Conservation (phyloP, 2,329 filamentous ascomycete genomes). For the Fusarium camptoceras region DNA sequence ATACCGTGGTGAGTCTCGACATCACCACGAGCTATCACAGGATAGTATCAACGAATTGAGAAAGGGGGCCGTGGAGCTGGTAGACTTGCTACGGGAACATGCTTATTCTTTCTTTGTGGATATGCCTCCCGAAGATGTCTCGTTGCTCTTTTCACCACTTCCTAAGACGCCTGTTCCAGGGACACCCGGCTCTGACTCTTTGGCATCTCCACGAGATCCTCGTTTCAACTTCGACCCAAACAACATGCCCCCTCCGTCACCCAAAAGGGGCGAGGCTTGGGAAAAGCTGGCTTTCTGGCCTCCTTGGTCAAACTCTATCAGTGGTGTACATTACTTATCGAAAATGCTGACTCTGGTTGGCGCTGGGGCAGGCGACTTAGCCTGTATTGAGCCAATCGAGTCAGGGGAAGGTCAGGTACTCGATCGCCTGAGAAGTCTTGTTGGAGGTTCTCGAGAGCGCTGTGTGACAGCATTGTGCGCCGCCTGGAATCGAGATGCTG, state of each 20-base stretch:
- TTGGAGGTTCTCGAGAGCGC: slow-evolving; percentile 83
- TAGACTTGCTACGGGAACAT: slow-evolving; percentile 83
- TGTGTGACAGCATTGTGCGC: slow-evolving; percentile 87
- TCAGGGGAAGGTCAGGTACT: slow-evolving; percentile 66
- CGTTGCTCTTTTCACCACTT: slow-evolving; percentile 84
- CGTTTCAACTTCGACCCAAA: slow-evolving; percentile 84
- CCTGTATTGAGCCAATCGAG: slow-evolving; percentile 75
- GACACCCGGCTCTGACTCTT: slow-evolving; percentile 48
- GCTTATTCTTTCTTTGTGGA: slow-evolving; percentile 87
- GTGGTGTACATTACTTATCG: slow-evolving; percentile 89
- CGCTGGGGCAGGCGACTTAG: slow-evolving; percentile 88
- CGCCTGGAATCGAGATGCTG: slow-evolving; percentile 93
- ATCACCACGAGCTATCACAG: slow-evolving; percentile 82
- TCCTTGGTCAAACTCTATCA: slow-evolving; percentile 89
- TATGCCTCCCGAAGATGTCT: slow-evolving; percentile 90
- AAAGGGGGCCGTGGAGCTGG: slow-evolving; percentile 83
- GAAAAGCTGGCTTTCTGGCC: slow-evolving; percentile 98
- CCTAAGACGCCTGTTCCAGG: slow-evolving; percentile 65
- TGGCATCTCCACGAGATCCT: slow-evolving; percentile 73
- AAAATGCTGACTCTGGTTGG: slow-evolving; percentile 86
- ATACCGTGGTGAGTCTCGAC: slow-evolving; percentile 82
- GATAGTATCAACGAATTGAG: slow-evolving; percentile 78
- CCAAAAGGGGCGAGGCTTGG: slow-evolving; percentile 85
- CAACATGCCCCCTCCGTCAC: slow-evolving; percentile 80
- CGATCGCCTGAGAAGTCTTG: slow-evolving; percentile 80